Conservation (phyloP, 257 asterid species). For the Penstemon eatonii region DNA sequence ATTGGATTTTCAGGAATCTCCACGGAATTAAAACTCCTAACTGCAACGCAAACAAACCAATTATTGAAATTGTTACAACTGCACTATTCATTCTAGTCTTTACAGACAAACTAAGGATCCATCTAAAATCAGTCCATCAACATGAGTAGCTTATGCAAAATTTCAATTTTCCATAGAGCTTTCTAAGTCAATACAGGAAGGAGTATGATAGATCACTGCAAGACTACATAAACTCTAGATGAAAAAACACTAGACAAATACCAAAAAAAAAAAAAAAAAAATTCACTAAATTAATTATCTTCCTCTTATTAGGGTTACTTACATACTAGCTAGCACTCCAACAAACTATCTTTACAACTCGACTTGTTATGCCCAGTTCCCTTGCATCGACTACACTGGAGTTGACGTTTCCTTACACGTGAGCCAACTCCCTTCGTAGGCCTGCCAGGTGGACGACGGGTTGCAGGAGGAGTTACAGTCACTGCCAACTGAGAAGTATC, state of each 20-base stretch:
- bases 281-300: constrained; percentile 9
- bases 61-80: too few species aligned
- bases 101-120: too few species aligned
- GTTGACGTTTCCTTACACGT: constrained; percentile 67
- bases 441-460: constrained; percentile 93
- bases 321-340: constrained; percentile 50
- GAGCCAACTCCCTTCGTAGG: constrained; percentile 73
- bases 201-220: neutral
- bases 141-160: too few species aligned
- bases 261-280: neutral
- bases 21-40: too few species aligned
- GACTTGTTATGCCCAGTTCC: constrained; percentile 94
- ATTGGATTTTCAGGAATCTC: too few species aligned
- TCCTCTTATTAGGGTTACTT: constrained; percentile 34
- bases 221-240: neutral
- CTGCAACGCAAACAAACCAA: too few species aligned
- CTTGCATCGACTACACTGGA: constrained; percentile 94
- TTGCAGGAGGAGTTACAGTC: constrained; percentile 89
- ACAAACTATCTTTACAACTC: constrained; percentile 76
- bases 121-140: too few species aligned
- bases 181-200: too few species aligned
- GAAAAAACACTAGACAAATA: neutral
- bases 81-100: too few species aligned
- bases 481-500: constrained; percentile 46
- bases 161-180: too few species aligned